Evolutionary conservation across 2,329 filamentous ascomycete genomes (phyloP).

Genomic region (Aspergillus tubingensis): DNA sequence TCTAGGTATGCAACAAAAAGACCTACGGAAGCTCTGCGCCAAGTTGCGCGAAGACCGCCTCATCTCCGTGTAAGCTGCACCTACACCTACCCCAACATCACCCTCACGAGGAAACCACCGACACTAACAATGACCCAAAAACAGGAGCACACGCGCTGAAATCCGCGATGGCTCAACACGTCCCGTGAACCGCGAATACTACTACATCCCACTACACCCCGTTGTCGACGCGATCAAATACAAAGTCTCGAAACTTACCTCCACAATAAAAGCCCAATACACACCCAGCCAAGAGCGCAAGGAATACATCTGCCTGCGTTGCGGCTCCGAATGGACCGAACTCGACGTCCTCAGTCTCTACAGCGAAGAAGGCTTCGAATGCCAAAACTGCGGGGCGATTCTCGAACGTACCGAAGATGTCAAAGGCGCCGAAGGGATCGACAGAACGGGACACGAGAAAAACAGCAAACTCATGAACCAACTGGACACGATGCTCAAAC

Average conservation of each 20-base stretch:
- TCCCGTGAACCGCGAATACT: slow-evolving; percentile 86
- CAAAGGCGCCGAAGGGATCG: slow-evolving; percentile 45
- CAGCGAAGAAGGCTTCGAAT: slow-evolving; percentile 70
- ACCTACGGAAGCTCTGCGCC: slow-evolving; percentile 85
- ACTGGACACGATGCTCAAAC: slow-evolving; percentile 48
- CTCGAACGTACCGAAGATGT: slow-evolving; percentile 50
- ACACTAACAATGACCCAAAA: not conserved
- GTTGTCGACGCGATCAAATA: slow-evolving; percentile 97
- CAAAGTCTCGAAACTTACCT: slow-evolving; percentile 83
- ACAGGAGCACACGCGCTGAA: slow-evolving; percentile 72
- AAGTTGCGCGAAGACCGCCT: slow-evolving; percentile 84
- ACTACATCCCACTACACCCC: slow-evolving; percentile 92
- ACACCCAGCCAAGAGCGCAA: slow-evolving; percentile 83
- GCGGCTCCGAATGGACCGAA: slow-evolving; percentile 82
- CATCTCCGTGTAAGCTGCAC: slow-evolving; percentile 67
- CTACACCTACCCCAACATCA: not conserved
- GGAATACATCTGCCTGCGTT: slow-evolving; percentile 82
- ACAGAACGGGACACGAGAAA: slow-evolving; percentile 52
- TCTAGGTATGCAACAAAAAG: slow-evolving; percentile 86
- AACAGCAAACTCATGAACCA: slow-evolving; percentile 53
- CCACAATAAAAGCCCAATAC: slow-evolving; percentile 81
- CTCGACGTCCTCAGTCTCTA: slow-evolving; percentile 84
- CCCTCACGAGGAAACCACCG: not conserved
- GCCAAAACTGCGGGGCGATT: slow-evolving; percentile 69
- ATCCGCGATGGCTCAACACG: slow-evolving; percentile 78